Evolutionary conservation across 306 rosid species (phyloP).

Genomic region (Echinosophora koreensis): DNA sequence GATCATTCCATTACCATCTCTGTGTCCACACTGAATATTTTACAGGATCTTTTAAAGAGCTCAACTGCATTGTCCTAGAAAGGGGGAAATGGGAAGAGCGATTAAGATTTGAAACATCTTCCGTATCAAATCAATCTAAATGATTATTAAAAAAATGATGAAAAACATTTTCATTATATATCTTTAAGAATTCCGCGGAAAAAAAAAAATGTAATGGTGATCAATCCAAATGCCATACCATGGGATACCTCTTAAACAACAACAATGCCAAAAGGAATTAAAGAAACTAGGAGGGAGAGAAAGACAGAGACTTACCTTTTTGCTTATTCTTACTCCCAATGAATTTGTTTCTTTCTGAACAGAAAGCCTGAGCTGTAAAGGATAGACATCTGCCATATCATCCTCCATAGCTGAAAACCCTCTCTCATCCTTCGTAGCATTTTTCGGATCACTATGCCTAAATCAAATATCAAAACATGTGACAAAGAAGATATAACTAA

Average conservation of each 20-base stretch:
- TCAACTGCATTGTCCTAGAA: constrained; percentile 84
- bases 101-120: constrained; percentile 33
- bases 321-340: constrained; percentile 88
- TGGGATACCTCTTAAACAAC: constrained; percentile 37
- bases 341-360: constrained; percentile 75
- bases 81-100: constrained; percentile 38
- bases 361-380: constrained; percentile 90
- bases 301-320: constrained; percentile 67
- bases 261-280: constrained; percentile 22
- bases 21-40: constrained; percentile 84
- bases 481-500: constrained; percentile 44
- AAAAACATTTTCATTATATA: constrained; percentile 1
- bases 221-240: constrained; percentile 33
- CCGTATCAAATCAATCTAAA: constrained; percentile 17
- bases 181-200: constrained; percentile 30
- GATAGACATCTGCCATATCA: constrained; percentile 91
- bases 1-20: constrained; percentile 74
- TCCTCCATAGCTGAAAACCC: constrained; percentile 78
- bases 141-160: constrained; percentile 28
- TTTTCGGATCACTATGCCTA: constrained; percentile 92
- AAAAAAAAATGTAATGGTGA: constrained; percentile 30
- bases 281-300: constrained; percentile 12
- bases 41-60: constrained; percentile 89
- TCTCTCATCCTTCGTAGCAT: constrained; percentile 65
- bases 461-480: constrained; percentile 44